Conservation (phyloP, 2,329 filamentous ascomycete species). For the Neospermospora avenae region DNA sequence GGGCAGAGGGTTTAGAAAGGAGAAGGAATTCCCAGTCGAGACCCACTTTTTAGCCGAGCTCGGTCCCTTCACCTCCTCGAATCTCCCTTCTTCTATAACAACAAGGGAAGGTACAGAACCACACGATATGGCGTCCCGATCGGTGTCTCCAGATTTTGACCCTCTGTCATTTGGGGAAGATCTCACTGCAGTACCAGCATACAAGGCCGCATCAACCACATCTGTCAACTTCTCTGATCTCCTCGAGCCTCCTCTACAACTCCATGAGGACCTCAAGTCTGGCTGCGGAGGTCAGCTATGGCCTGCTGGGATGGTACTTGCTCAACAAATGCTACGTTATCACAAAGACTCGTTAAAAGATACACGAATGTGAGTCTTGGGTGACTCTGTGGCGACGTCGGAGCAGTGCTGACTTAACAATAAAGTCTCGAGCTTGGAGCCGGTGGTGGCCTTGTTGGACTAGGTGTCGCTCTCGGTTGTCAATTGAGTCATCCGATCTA, state of each 20-base stretch:
- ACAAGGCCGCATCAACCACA: conserved; percentile 53
- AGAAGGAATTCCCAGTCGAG: background rate
- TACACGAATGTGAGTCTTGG: conserved; percentile 62
- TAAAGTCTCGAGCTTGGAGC: conserved; percentile 84
- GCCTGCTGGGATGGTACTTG: conserved; percentile 88
- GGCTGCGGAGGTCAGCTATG: conserved; percentile 93
- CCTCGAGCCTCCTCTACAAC: conserved; percentile 63
- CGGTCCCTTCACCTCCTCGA: background rate
- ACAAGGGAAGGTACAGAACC: too few species aligned
- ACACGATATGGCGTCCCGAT: conserved; percentile 27
- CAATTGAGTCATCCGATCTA: conserved; percentile 56
- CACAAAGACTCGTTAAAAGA: conserved; percentile 60
- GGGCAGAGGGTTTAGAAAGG: background rate
- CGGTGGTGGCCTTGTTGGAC: conserved; percentile 81
- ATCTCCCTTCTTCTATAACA: background rate
- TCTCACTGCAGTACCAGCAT: conserved; percentile 55
- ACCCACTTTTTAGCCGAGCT: background rate
- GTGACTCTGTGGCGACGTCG: background rate
- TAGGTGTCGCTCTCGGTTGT: conserved; percentile 58
- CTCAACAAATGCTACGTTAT: conserved; percentile 79
- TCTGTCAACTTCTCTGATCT: conserved; percentile 69
- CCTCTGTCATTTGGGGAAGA: conserved; percentile 47
- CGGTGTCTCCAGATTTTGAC: conserved; percentile 34
- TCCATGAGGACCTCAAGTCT: conserved; percentile 81
- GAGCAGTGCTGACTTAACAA: conserved; percentile 6